Conservation (phyloP, 345 rosid species). For the Reutealis trisperma region DNA sequence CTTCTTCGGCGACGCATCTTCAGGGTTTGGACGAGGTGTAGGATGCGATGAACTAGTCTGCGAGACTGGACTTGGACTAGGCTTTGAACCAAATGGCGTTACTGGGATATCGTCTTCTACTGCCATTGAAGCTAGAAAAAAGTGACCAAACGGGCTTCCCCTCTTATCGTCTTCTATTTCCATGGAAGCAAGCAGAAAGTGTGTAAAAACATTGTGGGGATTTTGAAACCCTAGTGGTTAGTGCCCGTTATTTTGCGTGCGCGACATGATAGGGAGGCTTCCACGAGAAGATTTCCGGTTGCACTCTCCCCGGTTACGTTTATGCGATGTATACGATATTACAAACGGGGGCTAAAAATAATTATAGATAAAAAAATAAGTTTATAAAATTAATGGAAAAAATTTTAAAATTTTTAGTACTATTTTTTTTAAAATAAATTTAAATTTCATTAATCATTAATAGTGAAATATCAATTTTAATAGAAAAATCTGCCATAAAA, state of each 20-base stretch:
- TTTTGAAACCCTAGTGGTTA: constrained; percentile 38
- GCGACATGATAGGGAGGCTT: not conserved
- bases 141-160: constrained; percentile 4
- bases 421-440: no score
- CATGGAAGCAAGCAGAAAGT: constrained; percentile 24
- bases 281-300: not conserved
- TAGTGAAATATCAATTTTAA: no score
- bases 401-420: no score
- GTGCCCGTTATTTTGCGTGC: not conserved
- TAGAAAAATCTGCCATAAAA: no score
- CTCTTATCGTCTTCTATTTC: constrained; percentile 34
- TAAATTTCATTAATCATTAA: no score
- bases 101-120: constrained; percentile 31
- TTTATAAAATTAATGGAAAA: no score
- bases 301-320: not conserved
- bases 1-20: constrained; percentile 35
- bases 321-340: no score
- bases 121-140: constrained; percentile 31
- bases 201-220: constrained; percentile 48
- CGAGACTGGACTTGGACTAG: constrained; percentile 28
- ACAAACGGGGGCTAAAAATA: no score
- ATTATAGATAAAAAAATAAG: no score
- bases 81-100: constrained; percentile 25
- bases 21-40: constrained; percentile 6
- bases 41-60: constrained; percentile 31